Base-by-base conservation (phyloP, 129 eudicot genomes). In the Saussurea involucrata region DNA sequence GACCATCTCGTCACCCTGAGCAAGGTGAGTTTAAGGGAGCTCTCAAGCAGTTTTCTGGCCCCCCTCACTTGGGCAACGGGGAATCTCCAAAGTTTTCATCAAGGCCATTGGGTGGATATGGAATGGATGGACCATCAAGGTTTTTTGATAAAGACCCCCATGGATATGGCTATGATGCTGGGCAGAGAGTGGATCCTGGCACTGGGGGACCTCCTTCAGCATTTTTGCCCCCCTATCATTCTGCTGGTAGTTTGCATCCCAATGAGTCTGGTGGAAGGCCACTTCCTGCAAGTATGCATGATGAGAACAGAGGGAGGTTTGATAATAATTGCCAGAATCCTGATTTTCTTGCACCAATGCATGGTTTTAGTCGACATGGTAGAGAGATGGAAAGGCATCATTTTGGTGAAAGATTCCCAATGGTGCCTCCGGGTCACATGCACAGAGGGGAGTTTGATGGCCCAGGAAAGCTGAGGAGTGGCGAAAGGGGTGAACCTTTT, bases 371-470 rank as follows among this genome's bases (percentile, higher is more conserved):
- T 77, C 83, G 84, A 18, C 91, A 77, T 87, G 88, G 88, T 64
- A 78, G 84, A 73, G 90, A 82, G 66, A 78, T 84, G 61, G 95
- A 80, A 69, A 76, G 87, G 18, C 91, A 15, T 57, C 65, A 85
- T 17, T 83, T 87, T 77, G 88, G 89, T 64, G 91, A 84, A 71
- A 85, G 90, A 81, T 88, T 85, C 42, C 92, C 86, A 2, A 67
- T 83, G 74, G 73, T 81, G 70, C 85, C 88, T 70, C 85, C 91
- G 44, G 86, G 84, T 68, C 87, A 86, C 74, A 57, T 77, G 77
- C 85, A 73, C 37, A 78, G 96, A 85, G 90, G 92, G 37, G 96
- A 90, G 31, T 36, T 72, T 78, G 96, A 87, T 82, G 92, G 86
- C 57, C 85, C 90, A 3, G 82, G 84, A 25, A 81, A 81, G 79